A percentile compares a stretch with the other conserved stretches of the same genome.
phyloP scores from a whole-genome alignment of 805 yeast genomes.

The Zygosaccharomyces rouxii region DNA sequence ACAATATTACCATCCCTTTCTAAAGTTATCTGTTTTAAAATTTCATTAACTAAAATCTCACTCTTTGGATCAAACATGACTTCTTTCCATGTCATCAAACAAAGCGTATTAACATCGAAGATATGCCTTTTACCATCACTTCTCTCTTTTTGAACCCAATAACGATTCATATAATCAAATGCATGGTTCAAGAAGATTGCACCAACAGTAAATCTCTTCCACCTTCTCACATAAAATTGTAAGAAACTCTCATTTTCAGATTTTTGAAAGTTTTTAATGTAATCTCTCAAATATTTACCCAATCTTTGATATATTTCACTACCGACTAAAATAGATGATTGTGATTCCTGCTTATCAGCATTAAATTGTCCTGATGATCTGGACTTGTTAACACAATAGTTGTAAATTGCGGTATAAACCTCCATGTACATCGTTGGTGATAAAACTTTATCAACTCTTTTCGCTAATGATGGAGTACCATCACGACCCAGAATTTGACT shows the following conservation, averaged over 20 bases:
- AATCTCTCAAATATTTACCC: conserved; percentile 58
- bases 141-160: conserved; percentile 96
- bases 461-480: conserved; percentile 30
- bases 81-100: conserved; percentile 83
- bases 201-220: conserved; percentile 88
- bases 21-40: conserved; percentile 66
- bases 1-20: conserved; percentile 79
- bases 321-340: conserved; percentile 61
- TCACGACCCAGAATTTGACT: conserved; percentile 62
- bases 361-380: conserved; percentile 41
- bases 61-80: conserved; percentile 69
- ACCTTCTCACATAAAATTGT: conserved; percentile 77
- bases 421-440: conserved; percentile 77
- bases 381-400: conserved; percentile 82
- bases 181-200: conserved; percentile 90
- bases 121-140: conserved; percentile 88
- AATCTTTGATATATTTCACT: conserved; percentile 80
- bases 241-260: conserved; percentile 63
- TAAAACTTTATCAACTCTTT: conserved; percentile 54
- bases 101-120: conserved; percentile 85
- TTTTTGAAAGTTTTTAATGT: conserved; percentile 48
- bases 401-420: conserved; percentile 87
- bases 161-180: conserved; percentile 91
- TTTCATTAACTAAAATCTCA: conserved; percentile 57
- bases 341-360: conserved; percentile 37